Evolutionary conservation across 345 rosid species (phyloP).

Genomic region (Eucalyptus paniculata): DNA sequence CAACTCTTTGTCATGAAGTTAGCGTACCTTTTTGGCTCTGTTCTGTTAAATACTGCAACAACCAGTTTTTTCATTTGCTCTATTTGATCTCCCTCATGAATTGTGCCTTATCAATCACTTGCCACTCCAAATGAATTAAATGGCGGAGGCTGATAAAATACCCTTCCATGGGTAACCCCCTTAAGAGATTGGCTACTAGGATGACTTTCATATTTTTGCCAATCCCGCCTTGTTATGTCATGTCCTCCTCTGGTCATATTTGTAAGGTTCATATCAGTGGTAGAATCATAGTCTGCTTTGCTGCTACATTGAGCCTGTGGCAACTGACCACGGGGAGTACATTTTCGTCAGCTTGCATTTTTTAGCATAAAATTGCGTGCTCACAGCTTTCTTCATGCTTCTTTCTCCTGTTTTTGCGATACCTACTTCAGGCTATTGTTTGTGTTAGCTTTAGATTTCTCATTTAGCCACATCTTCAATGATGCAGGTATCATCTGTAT

Average conservation of each 20-base stretch:
- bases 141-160: not conserved
- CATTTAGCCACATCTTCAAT: not conserved
- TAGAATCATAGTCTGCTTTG: not conserved
- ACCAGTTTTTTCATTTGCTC: not conserved
- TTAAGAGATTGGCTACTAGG: not conserved
- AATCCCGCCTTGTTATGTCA: not conserved
- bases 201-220: not conserved
- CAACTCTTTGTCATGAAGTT: not conserved
- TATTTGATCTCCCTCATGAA: not conserved
- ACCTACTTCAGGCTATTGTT: not conserved
- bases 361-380: not conserved
- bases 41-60: not conserved
- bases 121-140: not conserved
- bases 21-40: not conserved
- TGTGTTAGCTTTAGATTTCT: not conserved
- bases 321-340: not conserved
- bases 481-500: constrained; percentile 33
- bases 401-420: not conserved
- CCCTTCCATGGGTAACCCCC: not conserved
- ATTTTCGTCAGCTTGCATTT: not conserved
- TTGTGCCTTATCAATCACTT: not conserved
- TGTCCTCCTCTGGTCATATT: not conserved
- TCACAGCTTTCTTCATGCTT: not conserved
- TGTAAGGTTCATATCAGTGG: not conserved
- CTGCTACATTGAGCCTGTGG: not conserved